Evolutionary conservation across 2,329 filamentous ascomycete genomes (phyloP), one percentile per base, ranked within the genome.

Genomic region (Apiospora kogelbergensis): DNA sequence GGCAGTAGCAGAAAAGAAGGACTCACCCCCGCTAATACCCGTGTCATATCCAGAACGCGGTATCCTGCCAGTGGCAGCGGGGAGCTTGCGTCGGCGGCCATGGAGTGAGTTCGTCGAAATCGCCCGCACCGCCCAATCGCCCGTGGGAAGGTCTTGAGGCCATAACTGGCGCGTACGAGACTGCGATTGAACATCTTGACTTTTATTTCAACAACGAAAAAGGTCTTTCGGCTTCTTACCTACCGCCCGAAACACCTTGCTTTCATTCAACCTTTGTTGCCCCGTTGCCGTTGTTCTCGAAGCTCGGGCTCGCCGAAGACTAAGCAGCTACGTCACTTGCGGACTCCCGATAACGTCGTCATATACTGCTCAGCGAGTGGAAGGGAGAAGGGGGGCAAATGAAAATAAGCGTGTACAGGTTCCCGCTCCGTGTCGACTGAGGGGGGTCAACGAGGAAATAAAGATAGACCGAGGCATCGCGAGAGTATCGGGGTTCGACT

Each of bases 21-120:
- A 86, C 91, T 82, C 84, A 98, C 95, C 69, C 96, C 96, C 72
- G 96, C 96, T 72, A 99, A 83, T 1, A 99, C 96, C 82, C 96
- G 89, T 3, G 95, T 98, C 94, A 99, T 97, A 79, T 99, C 96
- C 71, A 99, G 86, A 17, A 98, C 95, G 68, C 93, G 90, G 74
- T 96, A 91, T 1, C 96, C 96, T 44, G 93, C 89, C 74, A 99
- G 85, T 26, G 96, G 95, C 41, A 89, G 80, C 48, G 75, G 73
- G 65, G 71, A 69, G 45, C 72, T 71, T 13, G 68, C 26, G 68
- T 74, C 73, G 65, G 73, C 76, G 45, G 79, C 74, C 70, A 70
- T 78, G 22, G 76, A 78, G 68, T 74, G 76, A 17, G 66, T 6
- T 60, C 46, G 42, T n/a, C 22, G 40, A 6, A 42, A 57, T 15